phyloP scores from a whole-genome alignment of 2,329 filamentous ascomycete species.

The Penicillium vulpinum region DNA sequence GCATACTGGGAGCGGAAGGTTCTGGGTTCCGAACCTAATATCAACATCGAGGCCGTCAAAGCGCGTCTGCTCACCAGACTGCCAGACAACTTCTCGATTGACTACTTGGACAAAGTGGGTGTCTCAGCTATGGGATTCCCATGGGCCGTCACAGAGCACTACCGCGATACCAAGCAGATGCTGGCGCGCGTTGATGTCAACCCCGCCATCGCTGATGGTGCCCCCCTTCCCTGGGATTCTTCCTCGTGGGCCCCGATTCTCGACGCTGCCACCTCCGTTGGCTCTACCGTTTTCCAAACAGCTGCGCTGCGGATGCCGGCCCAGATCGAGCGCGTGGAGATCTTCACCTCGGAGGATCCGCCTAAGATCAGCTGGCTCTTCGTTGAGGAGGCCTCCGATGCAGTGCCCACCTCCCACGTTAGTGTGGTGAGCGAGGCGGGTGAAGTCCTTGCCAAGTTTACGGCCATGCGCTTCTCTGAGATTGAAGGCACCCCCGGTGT shows the following conservation, averaged over 20 bases:
- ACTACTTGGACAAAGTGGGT: slow-evolving; percentile 43
- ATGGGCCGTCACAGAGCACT: slow-evolving; percentile 44
- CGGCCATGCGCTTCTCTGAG: slow-evolving; percentile 42
- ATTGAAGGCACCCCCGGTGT: slow-evolving; percentile 36
- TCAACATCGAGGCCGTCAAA: neutral
- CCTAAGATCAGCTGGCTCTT: slow-evolving; percentile 39
- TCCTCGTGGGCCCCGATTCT: slow-evolving; percentile 43
- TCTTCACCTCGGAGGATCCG: slow-evolving; percentile 27
- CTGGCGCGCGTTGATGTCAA: slow-evolving; percentile 42
- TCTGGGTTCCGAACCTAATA: neutral
- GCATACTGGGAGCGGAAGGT: neutral
- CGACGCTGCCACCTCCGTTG: slow-evolving; percentile 47
- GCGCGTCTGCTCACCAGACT: neutral
- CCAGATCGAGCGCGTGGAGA: slow-evolving; percentile 31
- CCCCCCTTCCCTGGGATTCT: slow-evolving; percentile 25
- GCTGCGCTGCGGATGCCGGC: slow-evolving; percentile 41
- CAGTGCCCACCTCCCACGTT: slow-evolving; percentile 20
- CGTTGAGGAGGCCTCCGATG: slow-evolving; percentile 22
- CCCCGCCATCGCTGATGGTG: slow-evolving; percentile 16
- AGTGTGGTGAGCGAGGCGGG: slow-evolving; percentile 9
- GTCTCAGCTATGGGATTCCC: slow-evolving; percentile 46
- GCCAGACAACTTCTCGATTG: slow-evolving; percentile 37
- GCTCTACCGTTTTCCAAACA: slow-evolving; percentile 43
- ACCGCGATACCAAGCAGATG: slow-evolving; percentile 43
- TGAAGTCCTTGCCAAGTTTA: slow-evolving; percentile 31